Base-by-base conservation (phyloP, 208 protist species). In the Naegleria lovaniensis region DNA sequence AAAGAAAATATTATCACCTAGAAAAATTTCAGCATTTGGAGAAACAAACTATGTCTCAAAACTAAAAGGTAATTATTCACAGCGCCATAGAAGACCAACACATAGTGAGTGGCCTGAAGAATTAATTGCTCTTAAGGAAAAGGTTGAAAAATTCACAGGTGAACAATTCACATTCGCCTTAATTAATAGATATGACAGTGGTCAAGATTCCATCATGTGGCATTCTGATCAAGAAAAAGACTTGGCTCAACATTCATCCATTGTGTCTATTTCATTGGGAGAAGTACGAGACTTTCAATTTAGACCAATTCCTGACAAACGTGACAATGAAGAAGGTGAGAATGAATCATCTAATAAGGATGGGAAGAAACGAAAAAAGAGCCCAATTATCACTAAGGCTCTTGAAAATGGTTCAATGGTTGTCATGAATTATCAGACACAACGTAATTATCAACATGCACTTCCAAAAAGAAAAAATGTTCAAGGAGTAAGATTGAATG, bases 201-300 rank as follows among this genome's bases (percentile, higher is more conserved):
- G 85, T 36, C 41, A 88, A 15, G 6, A 58, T 36, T 52, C 19
- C 16, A 88, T 88, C 58, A 43, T 7, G 11, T 88, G 43, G 41
- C 85, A 88, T 88, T 48, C 85, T 15, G 85, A 88, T 58, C 3
- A 16, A 11, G 85, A 88, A 13, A 22, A 51, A n/a, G 41, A 39
- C 39, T 36, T 79, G 6, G n/a, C 19, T 19, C 1, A 79, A 33
- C 16, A 36, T 13, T 40, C 39, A n/a, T 39, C 85, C 38, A 58
- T 88, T 58, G 85, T 39, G 4, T 88, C 85, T 5, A 88, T 88
- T 36, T 88, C 85, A 22, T 38, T 88, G 41, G 85, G 85, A 39
- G 85, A 40, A 16, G 85, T 7, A 38, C 15, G 85, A 88, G 33
- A 88, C 19, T 88, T 88, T 29, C 7, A 58, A 58, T 88, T 88